Evolutionary conservation across 345 rosid species (phyloP), one percentile per base, ranked within the genome.

Genomic region (Lepidium didymum): DNA sequence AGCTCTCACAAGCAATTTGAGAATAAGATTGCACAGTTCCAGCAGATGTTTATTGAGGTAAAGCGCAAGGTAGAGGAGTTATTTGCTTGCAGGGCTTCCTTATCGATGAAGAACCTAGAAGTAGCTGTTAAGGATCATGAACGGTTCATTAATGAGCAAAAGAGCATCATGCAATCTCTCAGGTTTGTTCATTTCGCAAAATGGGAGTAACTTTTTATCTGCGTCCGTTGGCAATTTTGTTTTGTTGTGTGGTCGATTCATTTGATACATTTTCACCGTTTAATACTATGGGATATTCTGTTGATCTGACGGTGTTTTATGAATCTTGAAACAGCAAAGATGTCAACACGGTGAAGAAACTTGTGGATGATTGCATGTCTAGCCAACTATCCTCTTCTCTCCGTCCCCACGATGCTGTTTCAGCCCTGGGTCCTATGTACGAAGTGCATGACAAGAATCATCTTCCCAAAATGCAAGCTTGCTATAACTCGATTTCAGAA

Each of bases 361-460:
- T 91, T 46, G 96, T 95, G 59, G 93, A 95, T 78, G 97, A 91
- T 62, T 89, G 97, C 73, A 79, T 91, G 68, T 86, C 96, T 65
- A 57, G 82, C 73, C 96, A 87, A 56, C 42, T 87, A 41, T 86
- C 99, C 41, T 86, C 97, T 56, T 89, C 99, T 25, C 86, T 87
- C 19, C 96, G 99, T 21, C 99, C 97, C 61, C 97, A 95, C 56
- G 97, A 91, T 82, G 97, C 96, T 38, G 99, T 95, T 78, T 89
- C 97, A 40, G 99, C 97, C n/a, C 82, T 95, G 69, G 97, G 99
- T 76, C 97, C 90, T 59, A 89, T 95, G 97, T 91, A 91, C 74
- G 97, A 95, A 69, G 94, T 86, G 74, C 99, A 95, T 69, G 96
- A 89, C 70, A 89, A 91, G 84, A 85, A 70, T 77, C 96, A 89